Percentiles rank a stretch among this genome's conserved stretches.
Conservation (phyloP, 129 eudicot species). For the Centaurea solstitialis region DNA sequence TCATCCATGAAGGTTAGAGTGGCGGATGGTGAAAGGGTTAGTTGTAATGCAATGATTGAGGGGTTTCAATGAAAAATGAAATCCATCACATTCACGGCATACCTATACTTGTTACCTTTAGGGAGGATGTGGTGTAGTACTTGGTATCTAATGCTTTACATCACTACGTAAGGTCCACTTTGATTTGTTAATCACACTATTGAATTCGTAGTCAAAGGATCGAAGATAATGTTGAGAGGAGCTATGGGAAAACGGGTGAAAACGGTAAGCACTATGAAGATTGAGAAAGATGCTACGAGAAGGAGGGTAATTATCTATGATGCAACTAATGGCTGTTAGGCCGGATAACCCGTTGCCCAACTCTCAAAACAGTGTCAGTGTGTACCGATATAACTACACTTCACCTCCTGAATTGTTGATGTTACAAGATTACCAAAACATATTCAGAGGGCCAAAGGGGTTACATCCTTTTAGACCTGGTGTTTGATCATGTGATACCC, state of each 20-base stretch:
- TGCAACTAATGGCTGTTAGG: neutral
- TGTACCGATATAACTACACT: neutral
- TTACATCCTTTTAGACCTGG: neutral
- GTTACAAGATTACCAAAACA: too few species aligned
- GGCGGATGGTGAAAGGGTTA: neutral
- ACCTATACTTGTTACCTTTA: neutral
- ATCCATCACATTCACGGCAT: neutral
- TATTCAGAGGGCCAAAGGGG: too few species aligned
- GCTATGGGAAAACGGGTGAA: neutral
- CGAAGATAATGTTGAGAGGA: neutral
- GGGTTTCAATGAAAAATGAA: neutral
- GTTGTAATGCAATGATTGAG: neutral
- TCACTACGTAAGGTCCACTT: neutral
- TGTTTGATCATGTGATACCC: neutral
- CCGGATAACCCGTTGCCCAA: neutral
- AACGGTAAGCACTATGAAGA: neutral
- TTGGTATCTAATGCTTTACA: neutral
- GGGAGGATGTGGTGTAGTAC: neutral
- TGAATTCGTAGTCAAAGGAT: neutral
- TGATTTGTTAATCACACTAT: neutral
- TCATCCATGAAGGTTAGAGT: neutral
- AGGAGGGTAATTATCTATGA: neutral
- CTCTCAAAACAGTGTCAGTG: neutral
- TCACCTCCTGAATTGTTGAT: neutral
- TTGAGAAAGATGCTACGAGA: neutral